Conservation (phyloP, 2,329 filamentous ascomycete species). For the Trichoderma brevicompactum region DNA sequence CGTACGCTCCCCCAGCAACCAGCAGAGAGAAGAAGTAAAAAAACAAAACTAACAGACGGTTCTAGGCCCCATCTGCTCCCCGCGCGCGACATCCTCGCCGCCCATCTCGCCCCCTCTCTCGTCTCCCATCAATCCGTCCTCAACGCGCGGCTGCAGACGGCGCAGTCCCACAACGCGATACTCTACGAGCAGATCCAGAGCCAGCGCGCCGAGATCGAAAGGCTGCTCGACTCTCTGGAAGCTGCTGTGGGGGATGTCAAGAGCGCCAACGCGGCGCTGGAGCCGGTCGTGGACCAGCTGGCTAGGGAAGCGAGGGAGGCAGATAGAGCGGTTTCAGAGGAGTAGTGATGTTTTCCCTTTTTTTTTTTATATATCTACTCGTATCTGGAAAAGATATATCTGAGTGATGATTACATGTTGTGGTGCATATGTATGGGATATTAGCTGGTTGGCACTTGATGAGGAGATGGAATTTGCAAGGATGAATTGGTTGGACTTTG, state of each 20-base stretch:
- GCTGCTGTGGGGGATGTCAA: conserved; percentile 58
- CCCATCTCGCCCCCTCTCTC: conserved; percentile 60
- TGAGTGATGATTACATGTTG: neutral
- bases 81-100: conserved; percentile 55
- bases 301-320: conserved; percentile 53
- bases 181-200: conserved; percentile 55
- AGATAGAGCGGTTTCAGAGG: conserved; percentile 22
- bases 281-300: conserved; percentile 52
- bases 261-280: conserved; percentile 55
- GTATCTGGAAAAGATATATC: neutral
- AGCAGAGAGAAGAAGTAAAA: neutral
- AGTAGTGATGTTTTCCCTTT: neutral
- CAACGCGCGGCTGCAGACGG: conserved; percentile 60
- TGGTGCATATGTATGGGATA: neutral
- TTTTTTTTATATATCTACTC: neutral
- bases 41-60: neutral
- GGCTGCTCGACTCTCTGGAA: conserved; percentile 56
- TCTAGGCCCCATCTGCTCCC: conserved; percentile 61
- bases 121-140: conserved; percentile 59
- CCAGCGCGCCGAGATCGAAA: conserved; percentile 61
- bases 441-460: neutral
- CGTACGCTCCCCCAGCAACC: conserved; percentile 44
- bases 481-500: neutral
- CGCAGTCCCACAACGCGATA: conserved; percentile 60
- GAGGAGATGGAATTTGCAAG: neutral